phyloP scores from a whole-genome alignment of 768 basidiomycete genomes.

The Leccinum barrowsii region DNA sequence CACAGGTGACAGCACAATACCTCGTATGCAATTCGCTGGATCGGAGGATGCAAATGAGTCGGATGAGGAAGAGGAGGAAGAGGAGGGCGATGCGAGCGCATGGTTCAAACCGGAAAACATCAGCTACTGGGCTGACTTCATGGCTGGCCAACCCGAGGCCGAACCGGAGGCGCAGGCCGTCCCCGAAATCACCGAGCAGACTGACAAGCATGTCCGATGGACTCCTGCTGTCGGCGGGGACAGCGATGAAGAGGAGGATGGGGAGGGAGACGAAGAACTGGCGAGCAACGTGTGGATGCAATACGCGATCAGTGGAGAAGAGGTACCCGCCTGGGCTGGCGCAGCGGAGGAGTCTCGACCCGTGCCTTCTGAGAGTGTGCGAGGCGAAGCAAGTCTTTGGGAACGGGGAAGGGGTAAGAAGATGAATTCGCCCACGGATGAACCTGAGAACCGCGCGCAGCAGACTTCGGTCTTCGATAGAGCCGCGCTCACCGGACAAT shows the following conservation, averaged over 20 bases:
- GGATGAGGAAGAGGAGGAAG: constrained; percentile 22
- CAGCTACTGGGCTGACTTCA: constrained; percentile 29
- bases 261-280: constrained; percentile 13
- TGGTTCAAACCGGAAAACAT: constrained; percentile 26
- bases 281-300: constrained; percentile 29
- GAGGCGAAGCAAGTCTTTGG: constrained; percentile 14
- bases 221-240: constrained; percentile 18
- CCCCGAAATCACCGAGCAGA: constrained; percentile 3
- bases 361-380: constrained; percentile 4
- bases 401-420: constrained; percentile 25
- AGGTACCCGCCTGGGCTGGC: constrained; percentile 13
- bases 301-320: constrained; percentile 27
- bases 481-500: constrained; percentile 27
- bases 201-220: constrained; percentile 25
- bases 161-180: constrained; percentile 6
- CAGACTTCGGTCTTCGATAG: constrained; percentile 25
- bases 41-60: constrained; percentile 11
- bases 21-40: constrained; percentile 4
- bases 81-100: constrained; percentile 17
- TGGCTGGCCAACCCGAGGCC: constrained; percentile 16
- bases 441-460: constrained; percentile 23
- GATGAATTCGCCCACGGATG: constrained; percentile 12
- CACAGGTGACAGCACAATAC: not conserved
- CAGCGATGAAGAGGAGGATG: constrained; percentile 28
- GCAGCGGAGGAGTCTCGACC: constrained; percentile 2